These are phyloP conservation scores for Noccaea bulbosa DNA, from an alignment of 345 rosid genomes.

Conservation along the genomic window DNA sequence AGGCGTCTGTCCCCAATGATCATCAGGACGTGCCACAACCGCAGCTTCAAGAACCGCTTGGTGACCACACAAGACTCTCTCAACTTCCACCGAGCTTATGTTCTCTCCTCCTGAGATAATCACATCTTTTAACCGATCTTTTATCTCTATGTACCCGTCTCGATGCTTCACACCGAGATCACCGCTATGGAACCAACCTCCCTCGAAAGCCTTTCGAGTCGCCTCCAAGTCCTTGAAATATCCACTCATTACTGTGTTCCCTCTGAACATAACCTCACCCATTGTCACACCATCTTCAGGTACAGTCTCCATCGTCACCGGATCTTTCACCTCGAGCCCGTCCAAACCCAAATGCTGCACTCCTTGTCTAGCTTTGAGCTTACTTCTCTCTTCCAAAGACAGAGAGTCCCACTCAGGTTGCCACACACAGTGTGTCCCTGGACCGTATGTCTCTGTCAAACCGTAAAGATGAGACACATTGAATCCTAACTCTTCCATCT, in stretches of 20 bases:
- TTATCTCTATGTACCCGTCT: conserved; percentile 72
- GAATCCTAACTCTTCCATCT: conserved; percentile 74
- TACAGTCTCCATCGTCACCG: conserved; percentile 56
- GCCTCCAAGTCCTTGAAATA: conserved; percentile 66
- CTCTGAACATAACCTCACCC: conserved; percentile 75
- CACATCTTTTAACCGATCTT: conserved; percentile 75
- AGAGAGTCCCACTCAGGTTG: conserved; percentile 76
- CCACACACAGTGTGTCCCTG: conserved; percentile 66
- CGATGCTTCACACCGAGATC: conserved; percentile 79
- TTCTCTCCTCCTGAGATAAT: conserved; percentile 86
- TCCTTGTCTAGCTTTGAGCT: conserved; percentile 77
- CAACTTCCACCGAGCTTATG: conserved; percentile 71
- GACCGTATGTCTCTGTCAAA: conserved; percentile 79
- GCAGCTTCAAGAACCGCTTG: conserved; percentile 77
- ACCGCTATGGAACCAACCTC: conserved; percentile 81
- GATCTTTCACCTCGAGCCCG: conserved; percentile 66
- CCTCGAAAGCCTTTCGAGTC: conserved; percentile 58
- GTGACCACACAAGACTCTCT: conserved; percentile 60
- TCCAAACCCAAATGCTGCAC: conserved; percentile 69
- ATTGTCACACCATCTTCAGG: conserved; percentile 62
- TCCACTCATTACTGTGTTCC: conserved; percentile 84
- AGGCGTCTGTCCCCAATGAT: conserved; percentile 86
- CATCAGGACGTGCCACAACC: conserved; percentile 75
- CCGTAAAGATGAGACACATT: conserved; percentile 73
- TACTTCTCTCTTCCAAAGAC: conserved; percentile 49